phyloP scores from a whole-genome alignment of 2,329 filamentous ascomycete genomes.

The Fusarium verrucosum region DNA sequence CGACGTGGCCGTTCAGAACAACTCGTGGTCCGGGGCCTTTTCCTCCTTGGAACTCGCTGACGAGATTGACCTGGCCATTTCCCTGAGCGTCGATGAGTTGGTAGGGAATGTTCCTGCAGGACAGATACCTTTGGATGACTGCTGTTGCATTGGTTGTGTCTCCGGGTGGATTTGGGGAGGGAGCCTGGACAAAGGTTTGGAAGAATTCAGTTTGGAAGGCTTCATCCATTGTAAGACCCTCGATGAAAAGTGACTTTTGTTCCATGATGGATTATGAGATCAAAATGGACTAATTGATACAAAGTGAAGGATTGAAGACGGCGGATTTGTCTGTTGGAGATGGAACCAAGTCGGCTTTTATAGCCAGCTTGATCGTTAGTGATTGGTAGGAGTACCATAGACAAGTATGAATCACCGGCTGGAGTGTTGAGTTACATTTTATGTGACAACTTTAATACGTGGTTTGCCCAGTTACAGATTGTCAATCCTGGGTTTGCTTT shows the following conservation, averaged over 20 bases:
- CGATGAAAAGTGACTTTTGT: not conserved
- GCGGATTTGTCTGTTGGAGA: not conserved
- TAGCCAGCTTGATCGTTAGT: not conserved
- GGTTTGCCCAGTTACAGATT: not conserved
- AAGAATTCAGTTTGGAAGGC: not conserved
- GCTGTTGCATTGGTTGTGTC: not conserved
- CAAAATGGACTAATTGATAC: not conserved
- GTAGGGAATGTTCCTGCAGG: not conserved
- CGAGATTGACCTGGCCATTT: not conserved
- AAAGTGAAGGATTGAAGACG: not conserved
- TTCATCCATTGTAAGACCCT: not conserved
- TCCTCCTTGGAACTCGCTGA: slow-evolving; percentile 1
- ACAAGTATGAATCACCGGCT: not conserved
- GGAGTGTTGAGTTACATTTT: not conserved
- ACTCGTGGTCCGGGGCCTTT: not conserved
- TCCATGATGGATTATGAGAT: not conserved
- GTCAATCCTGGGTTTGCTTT: not conserved
- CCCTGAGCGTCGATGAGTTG: not conserved
- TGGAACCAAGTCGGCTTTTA: not conserved
- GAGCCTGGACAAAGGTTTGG: not conserved
- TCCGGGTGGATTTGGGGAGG: not conserved
- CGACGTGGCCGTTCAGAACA: slow-evolving; percentile 1
- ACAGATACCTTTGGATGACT: not conserved
- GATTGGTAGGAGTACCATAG: not conserved
- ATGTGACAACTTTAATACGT: not conserved